Base-by-base conservation (phyloP, 2,329 filamentous ascomycete species). In the Alternaria brassicicola region DNA sequence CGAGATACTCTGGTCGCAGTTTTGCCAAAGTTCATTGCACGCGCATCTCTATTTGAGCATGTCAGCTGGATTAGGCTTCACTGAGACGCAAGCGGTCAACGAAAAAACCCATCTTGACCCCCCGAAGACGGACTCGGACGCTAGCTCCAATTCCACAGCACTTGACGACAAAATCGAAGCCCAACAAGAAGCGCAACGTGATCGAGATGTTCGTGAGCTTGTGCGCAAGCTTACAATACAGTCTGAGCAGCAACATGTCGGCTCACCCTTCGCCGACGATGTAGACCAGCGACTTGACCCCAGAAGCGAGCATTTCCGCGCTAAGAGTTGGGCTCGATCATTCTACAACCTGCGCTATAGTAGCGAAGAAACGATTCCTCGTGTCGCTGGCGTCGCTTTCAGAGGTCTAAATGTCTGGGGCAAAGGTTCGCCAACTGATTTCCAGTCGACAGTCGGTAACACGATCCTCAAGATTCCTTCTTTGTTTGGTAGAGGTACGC, bases 391-490 rank as follows among this genome's bases (percentile, higher is more conserved):
- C 6, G 80, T 91, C 4, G 83, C 84, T 1, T 91, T 87, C 76
- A 84, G 84, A 59, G 81, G 88, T 48, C 81, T 92, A 42, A 84
- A 84, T 54, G 88, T 92, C 0, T 87, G 82, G 13, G 89, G 89
- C 0, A 86, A 85, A 0, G 89, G 88, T 0, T 82, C 84, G 1
- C 86, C 88, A 0, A 76, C 91, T 17, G 87, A 91, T 61, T 81
- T 90, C 2, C 89, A 92, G 68, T 81, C 86, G 51, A 91, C 85
- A 3, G 86, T 92, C 2, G 84, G 81, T 1, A 87, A 86, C 1
- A 76, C 85, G 3, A 70, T 90, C n/a, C 73, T 84, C 55, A 81
- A 84, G 1, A 86, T 88, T 0, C 77, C 90, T n/a, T 80, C 85
- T 1, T 69, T 86, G 0, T 71, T 77, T 25, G 70, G 71, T n/a